These are phyloP conservation scores for Aphanomyces cochlioides DNA, from an alignment of 352 stramenopile genomes.

Conservation along the genomic window DNA sequence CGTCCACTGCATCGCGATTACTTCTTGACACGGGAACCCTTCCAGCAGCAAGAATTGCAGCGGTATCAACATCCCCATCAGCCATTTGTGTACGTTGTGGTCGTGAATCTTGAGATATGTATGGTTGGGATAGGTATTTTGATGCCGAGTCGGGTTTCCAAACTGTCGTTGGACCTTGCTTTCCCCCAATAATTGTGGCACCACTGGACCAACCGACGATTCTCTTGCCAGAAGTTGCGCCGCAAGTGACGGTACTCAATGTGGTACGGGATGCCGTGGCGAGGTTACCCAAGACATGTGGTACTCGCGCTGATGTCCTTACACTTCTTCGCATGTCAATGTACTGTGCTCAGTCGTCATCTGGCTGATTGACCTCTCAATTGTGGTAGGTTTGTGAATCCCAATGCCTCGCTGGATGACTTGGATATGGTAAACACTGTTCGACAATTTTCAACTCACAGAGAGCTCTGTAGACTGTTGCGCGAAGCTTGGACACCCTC, in stretches of 20 bases:
- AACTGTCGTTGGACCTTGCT: conserved; percentile 20
- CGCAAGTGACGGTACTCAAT: conserved; percentile 15
- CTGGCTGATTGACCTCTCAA: not conserved
- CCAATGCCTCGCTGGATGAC: conserved; percentile 7
- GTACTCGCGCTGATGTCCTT: conserved; percentile 23
- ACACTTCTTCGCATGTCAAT: conserved; percentile 24
- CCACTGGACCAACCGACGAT: not conserved
- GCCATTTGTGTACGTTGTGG: conserved; percentile 15
- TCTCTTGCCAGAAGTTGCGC: conserved; percentile 10
- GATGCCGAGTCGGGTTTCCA: conserved; percentile 1
- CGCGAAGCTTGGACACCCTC: conserved; percentile 1
- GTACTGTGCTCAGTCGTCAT: conserved; percentile 6
- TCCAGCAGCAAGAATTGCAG: conserved; percentile 21
- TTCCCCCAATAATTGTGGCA: not conserved
- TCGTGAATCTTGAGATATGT: not conserved
- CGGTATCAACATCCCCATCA: conserved; percentile 17
- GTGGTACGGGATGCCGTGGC: conserved; percentile 23
- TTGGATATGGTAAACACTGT: conserved; percentile 2
- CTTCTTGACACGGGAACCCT: not conserved
- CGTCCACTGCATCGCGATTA: conserved; percentile 7
- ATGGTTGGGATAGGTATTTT: conserved; percentile 7
- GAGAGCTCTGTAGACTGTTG: not conserved
- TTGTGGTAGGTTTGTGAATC: conserved; percentile 19
- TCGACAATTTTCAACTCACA: not conserved
- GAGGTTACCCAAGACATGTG: conserved; percentile 1